Evolutionary conservation across 176 grass and related monocot genomes (phyloP), one percentile per base, ranked within the genome.

Genomic region (Aegilops tauschii): DNA sequence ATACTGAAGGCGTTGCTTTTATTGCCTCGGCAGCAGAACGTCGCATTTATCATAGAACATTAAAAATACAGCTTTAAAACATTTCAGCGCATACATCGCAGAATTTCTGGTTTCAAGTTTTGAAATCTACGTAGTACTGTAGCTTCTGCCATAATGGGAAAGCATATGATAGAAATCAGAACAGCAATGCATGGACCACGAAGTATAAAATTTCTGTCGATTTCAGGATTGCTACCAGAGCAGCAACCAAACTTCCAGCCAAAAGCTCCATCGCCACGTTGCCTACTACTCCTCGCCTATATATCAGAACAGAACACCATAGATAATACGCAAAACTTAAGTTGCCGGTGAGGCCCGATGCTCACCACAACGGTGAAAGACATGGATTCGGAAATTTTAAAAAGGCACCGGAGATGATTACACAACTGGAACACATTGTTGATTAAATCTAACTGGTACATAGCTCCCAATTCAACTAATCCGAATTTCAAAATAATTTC

Each of bases 231-330:
- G 85, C 83, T 90, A 91, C 91, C 34, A 79, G 23, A 21, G 91
- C 77, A 56, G 94, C 85, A 34, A 68, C 36, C 36, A 81, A 86
- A 82, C 1, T 90, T 91, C 56, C 91, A 86, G 73, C 13, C 17
- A 78, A 76, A 82, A 87, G 34, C 8, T 66, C 9, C 34, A 37
- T 69, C 7, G 8, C 31, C 66, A 35, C 17, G 17, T 36, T 35
- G 20, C 16, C 4, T 14, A 30, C 5, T 65, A 68, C 30, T 30
- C 30, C 14, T 68, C 30, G 32, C 32, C 32, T 34, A 34, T 34
- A 34, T 34, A 23, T 37, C 67, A 25, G 32, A 37, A 37, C 34
- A 70, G 21, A 36, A 36, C 35, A 72, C 9, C 69, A 39, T 23
- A 12, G 35, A 71, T 5, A 12, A 40, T 71, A 9, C 35, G 18